Evolutionary conservation across 2,329 filamentous ascomycete genomes (phyloP), one percentile per base, ranked within the genome.

Genomic region (Ceratocystis variospora): DNA sequence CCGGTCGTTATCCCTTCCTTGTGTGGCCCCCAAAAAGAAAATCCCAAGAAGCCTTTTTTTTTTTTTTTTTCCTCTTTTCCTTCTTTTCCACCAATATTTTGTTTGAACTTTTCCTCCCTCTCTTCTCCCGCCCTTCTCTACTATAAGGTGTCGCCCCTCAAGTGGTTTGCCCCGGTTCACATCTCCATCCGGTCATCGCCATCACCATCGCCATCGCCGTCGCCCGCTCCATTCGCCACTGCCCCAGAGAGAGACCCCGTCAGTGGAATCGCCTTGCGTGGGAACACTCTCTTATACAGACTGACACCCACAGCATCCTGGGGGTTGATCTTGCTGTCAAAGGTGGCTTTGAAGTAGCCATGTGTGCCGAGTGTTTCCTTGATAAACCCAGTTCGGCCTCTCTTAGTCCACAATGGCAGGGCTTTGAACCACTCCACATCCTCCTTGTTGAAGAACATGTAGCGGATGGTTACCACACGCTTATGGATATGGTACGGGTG

Each of bases 401-500:
- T 79, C 78, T 85, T 89, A 4, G 94, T 99, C 92, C 93, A 99
- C 69, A 99, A 77, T 68, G 94, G 93, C 73, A 99, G 76, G 0
- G 93, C 93, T 79, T 96, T 96, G 83, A 97, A 99, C 92, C 94
- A 99, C 71, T 89, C 85, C 41, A 99, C 90, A 70, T 99, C 95
- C 72, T 93, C 90, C 62, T 88, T 81, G 79, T 93, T 95, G 85
- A 99, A 99, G 82, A 99, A 99, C 95, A 99, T 99, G 82, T 99
- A 99, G 37, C 94, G 87, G 61, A 99, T 87, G 0, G 95, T 99
- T 68, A 99, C 94, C 28, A 99, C 81, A 76, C 88, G 91, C 83
- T 96, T 96, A 84, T 99, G 90, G 75, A 99, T 99, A 79, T 99
- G 96, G 82, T 90, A 96, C 0, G 95, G 94, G 74, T 99, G 93